A percentile compares a stretch with the other conserved stretches of the same genome.
These are phyloP conservation scores for Tilletia horrida DNA, from an alignment of 1,284 basidiomycete species.

Conservation along the genomic window DNA sequence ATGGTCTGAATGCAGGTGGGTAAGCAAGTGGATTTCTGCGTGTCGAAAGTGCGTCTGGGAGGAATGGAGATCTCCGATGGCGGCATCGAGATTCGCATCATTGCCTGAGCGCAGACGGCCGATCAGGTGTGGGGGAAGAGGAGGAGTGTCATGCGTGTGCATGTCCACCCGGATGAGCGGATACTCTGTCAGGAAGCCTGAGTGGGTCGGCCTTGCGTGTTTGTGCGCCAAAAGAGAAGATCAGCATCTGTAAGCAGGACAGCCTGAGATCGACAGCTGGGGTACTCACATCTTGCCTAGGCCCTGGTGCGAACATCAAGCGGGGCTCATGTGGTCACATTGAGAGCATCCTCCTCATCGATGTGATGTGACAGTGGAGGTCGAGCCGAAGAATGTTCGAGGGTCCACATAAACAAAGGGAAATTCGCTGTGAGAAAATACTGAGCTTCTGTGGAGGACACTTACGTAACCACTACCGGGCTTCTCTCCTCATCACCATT, in stretches of 20 bases:
- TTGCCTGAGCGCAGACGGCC: constrained; percentile 1
- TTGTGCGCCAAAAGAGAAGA: background rate
- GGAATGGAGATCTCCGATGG: constrained; percentile 20
- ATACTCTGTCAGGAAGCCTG: constrained; percentile 44
- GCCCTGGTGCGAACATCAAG: too few species aligned
- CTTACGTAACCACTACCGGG: too few species aligned
- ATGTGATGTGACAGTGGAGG: too few species aligned
- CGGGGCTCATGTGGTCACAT: too few species aligned
- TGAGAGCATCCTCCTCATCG: too few species aligned
- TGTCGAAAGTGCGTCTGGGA: constrained; percentile 32
- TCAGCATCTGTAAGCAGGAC: background rate
- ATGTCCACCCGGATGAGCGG: constrained; percentile 44
- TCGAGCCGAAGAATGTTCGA: too few species aligned
- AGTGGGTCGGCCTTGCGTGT: constrained; percentile 15
- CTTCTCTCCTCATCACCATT: too few species aligned
- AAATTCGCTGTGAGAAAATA: too few species aligned
- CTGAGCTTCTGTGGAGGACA: too few species aligned
- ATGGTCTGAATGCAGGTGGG: constrained; percentile 51
- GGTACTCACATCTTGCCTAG: too few species aligned
- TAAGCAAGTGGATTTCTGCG: constrained; percentile 42
- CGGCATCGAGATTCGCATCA: constrained; percentile 7
- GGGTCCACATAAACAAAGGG: too few species aligned
- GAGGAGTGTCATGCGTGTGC: constrained; percentile 3
- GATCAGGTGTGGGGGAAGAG: background rate
- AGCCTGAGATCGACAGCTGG: too few species aligned